Conservation (phyloP, 305 asterid genomes). For the Fraxinus xanthoxyloides region DNA sequence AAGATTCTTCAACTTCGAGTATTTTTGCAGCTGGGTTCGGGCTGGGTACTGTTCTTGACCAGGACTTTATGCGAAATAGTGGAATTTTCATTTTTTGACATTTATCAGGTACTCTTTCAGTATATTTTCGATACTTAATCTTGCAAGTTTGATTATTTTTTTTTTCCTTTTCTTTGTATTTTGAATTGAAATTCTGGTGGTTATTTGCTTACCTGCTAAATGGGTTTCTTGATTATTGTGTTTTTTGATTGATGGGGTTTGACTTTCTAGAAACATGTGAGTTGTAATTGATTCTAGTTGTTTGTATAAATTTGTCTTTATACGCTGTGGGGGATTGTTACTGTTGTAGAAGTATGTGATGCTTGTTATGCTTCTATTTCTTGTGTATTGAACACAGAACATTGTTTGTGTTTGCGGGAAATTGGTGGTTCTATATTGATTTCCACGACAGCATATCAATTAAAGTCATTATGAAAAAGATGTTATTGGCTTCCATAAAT, state of each 20-base stretch:
- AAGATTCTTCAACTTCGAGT: slow-evolving; percentile 20
- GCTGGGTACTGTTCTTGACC: not conserved
- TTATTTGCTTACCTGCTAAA: not conserved
- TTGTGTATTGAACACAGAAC: not conserved
- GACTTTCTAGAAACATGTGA: not conserved
- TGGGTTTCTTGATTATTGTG: slow-evolving; percentile 5
- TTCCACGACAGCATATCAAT: not conserved
- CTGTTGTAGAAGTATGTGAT: not conserved
- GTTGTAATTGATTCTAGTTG: not conserved
- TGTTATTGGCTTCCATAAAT: not conserved
- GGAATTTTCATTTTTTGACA: not conserved
- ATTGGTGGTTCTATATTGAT: not conserved
- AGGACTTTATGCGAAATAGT: slow-evolving; percentile 19
- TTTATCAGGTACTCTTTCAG: slow-evolving; percentile 18
- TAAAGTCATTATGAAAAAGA: not conserved
- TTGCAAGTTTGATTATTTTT: not conserved
- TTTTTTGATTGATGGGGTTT: slow-evolving; percentile 7
- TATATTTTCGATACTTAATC: not conserved
- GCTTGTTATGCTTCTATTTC: slow-evolving; percentile 12
- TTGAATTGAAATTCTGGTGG: slow-evolving; percentile 11
- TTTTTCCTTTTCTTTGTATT: not conserved
- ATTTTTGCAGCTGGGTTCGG: slow-evolving; percentile 21
- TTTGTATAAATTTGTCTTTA: slow-evolving; percentile 2
- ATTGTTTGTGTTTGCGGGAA: slow-evolving; percentile 6
- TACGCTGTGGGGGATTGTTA: slow-evolving; percentile 3